A percentile compares a stretch with the other conserved stretches of the same genome.
Conservation (phyloP, 139 green algal species). For the Picochlorum sp. region DNA sequence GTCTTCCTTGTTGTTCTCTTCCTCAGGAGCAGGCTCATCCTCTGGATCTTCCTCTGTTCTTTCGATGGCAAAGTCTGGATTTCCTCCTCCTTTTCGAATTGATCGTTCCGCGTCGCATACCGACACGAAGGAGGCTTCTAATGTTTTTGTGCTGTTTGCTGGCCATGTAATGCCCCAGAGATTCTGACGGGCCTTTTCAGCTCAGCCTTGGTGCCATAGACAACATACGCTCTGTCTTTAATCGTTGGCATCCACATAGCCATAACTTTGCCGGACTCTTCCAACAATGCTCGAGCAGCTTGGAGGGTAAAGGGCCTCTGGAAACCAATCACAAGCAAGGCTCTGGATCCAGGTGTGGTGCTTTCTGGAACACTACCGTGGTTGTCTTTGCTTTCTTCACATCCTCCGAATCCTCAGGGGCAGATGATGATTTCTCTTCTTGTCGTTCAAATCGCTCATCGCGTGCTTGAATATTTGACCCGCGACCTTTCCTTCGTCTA, state of each 20-base stretch:
- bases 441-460: background rate
- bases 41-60: constrained; percentile 20
- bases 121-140: constrained; percentile 36
- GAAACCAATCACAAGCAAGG: constrained; percentile 68
- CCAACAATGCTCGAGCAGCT: constrained; percentile 35
- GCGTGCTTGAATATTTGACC: background rate
- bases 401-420: too few species aligned
- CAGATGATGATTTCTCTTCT: too few species aligned
- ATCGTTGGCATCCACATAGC: constrained; percentile 78
- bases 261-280: constrained; percentile 36
- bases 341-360: constrained; percentile 17
- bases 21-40: background rate
- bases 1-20: background rate
- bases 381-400: too few species aligned
- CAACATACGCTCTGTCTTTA: constrained; percentile 62
- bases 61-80: constrained; percentile 19
- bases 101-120: constrained; percentile 39
- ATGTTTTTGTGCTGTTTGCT: constrained; percentile 26
- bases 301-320: constrained; percentile 65
- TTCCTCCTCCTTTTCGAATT: constrained; percentile 31
- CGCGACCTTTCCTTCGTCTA: background rate
- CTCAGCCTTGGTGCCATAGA: constrained; percentile 48
- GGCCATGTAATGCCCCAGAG: constrained; percentile 37
- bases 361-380: background rate
- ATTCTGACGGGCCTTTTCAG: constrained; percentile 31